Evolutionary conservation across 2,329 filamentous ascomycete species (phyloP), one percentile per base, ranked within the genome.

Genomic region (Ophiocordyceps camponoti-floridani): DNA sequence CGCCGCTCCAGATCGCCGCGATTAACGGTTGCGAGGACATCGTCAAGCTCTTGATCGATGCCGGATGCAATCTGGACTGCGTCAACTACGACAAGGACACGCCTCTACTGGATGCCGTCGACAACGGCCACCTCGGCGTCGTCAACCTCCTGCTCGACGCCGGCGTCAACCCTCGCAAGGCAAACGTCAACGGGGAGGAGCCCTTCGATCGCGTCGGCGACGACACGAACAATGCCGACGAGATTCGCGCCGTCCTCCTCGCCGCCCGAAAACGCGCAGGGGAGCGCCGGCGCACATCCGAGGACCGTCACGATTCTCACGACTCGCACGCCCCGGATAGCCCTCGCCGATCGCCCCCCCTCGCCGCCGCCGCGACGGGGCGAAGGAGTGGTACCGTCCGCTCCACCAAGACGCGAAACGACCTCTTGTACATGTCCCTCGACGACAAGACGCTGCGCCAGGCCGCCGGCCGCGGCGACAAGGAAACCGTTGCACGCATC

Each of bases 71-170:
- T 45, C 72, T 91, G 41, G 84, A 95, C 55, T 89, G 74, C 54
- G 67, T 79, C 47, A 79, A 82, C 54, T 79, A 85, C 54, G 82
- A 87, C 53, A 86, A 85, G 55, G 91, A 98, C 55, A 96, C 91
- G 0, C 91, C 91, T 27, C 72, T 98, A 33, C 81, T 98, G 45
- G 91, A 98, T 65, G 91, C 91, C 5, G 87, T 96, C 27, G 91
- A 96, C 53, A 98, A 98, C 55, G 85, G 85, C 1, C 88, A 98
- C 57, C 60, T 94, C 8, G 84, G 83, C 16, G 89, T 96, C 4
- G 84, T 98, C 40, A 84, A 79, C 54, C 68, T 94, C 10, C 67
- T 98, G 31, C 69, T 98, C 2, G 77, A 82, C 45, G 82, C 88
- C 46, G 89, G 88, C 11, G 89, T 94, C 12, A 93, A 98, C 56